Conservation (phyloP, 345 rosid genomes). For the Viola odorata region DNA sequence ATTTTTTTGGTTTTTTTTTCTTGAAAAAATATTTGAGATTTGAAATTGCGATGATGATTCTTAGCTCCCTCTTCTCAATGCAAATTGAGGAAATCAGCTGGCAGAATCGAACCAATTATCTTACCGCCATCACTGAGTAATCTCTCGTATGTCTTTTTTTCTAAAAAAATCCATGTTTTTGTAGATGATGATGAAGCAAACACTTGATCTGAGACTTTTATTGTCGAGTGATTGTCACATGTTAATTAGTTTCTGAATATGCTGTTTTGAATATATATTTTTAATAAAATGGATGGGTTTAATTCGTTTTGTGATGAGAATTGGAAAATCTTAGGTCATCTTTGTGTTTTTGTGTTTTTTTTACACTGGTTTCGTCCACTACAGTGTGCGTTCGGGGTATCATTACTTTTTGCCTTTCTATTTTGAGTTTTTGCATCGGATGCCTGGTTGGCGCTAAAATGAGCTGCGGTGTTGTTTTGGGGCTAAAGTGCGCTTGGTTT, state of each 20-base stretch:
- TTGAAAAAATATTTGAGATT: not conserved
- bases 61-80: slow-evolving; percentile 66
- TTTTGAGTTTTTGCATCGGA: too few relatives aligned
- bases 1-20: not conserved
- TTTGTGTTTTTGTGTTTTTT: too few relatives aligned
- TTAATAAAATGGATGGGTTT: too few relatives aligned
- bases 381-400: too few relatives aligned
- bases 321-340: slow-evolving; percentile 65
- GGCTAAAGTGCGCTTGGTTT: too few relatives aligned
- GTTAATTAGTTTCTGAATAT: slow-evolving; percentile 49
- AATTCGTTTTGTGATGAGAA: slow-evolving; percentile 33
- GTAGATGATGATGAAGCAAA: slow-evolving; percentile 50
- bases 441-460: too few relatives aligned
- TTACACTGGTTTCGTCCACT: too few relatives aligned
- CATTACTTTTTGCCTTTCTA: too few relatives aligned
- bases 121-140: slow-evolving; percentile 48
- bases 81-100: slow-evolving; percentile 46
- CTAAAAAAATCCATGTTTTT: not conserved
- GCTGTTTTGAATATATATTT: too few relatives aligned
- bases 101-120: slow-evolving; percentile 62
- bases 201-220: slow-evolving; percentile 59
- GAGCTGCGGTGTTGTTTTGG: too few relatives aligned
- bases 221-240: slow-evolving; percentile 31
- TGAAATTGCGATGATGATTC: slow-evolving; percentile 45
- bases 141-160: slow-evolving; percentile 5